phyloP scores from a whole-genome alignment of 2,329 filamentous ascomycete species.

The Orbilia blumenaviensis region DNA sequence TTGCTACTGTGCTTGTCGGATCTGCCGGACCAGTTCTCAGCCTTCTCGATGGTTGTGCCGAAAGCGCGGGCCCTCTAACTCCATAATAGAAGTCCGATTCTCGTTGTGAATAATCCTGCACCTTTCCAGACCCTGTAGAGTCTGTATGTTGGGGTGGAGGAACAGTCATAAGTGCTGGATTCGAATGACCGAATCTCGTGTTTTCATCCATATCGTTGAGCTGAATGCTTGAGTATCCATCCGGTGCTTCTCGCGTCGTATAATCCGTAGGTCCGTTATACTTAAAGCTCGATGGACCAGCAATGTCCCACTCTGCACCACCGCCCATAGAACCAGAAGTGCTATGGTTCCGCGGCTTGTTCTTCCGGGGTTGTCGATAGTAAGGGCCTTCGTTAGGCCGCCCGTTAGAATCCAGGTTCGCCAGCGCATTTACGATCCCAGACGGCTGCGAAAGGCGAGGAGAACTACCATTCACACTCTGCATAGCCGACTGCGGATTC shows the following conservation, averaged over 20 bases:
- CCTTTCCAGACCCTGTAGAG: slow-evolving; percentile 62
- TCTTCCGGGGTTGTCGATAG: slow-evolving; percentile 68
- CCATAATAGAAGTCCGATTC: slow-evolving; percentile 98
- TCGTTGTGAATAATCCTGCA: slow-evolving; percentile 87
- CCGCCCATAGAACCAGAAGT: slow-evolving; percentile 11
- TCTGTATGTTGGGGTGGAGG: slow-evolving; percentile 59
- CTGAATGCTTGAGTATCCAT: slow-evolving; percentile 28
- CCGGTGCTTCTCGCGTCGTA: slow-evolving; percentile 59
- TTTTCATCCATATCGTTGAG: slow-evolving; percentile 55
- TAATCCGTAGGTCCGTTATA: slow-evolving; percentile 64
- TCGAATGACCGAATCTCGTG: slow-evolving; percentile 66
- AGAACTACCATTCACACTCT: slow-evolving; percentile 74
- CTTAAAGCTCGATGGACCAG: slow-evolving; percentile 66
- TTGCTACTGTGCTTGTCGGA: slow-evolving; percentile 88
- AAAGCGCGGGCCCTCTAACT: slow-evolving; percentile 82
- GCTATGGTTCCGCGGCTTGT: slow-evolving; percentile 8
- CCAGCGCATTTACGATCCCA: slow-evolving; percentile 63
- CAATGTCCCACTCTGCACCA: slow-evolving; percentile 70
- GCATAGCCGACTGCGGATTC: slow-evolving; percentile 71
- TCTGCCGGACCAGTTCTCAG: slow-evolving; percentile 94
- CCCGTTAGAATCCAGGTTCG: slow-evolving; percentile 58
- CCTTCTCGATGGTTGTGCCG: slow-evolving; percentile 80
- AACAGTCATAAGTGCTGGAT: slow-evolving; percentile 63
- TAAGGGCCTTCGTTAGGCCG: slow-evolving; percentile 74
- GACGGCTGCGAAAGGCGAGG: slow-evolving; percentile 75